These are phyloP conservation scores for Dictyostelium capitatum DNA, from an alignment of 78 protist genomes.

Conservation along the genomic window DNA sequence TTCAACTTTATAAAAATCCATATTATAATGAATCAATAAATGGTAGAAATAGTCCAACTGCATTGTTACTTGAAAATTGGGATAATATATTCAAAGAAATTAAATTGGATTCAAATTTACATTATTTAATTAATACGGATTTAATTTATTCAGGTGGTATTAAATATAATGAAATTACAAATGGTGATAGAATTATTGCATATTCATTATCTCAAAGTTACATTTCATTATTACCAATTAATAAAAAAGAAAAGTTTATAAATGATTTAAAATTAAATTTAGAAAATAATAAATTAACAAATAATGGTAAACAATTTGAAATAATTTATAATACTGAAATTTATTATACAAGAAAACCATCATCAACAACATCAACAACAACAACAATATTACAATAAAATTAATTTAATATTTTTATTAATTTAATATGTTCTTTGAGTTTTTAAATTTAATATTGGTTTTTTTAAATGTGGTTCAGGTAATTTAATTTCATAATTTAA, in stretches of 20 bases:
- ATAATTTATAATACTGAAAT: not conserved
- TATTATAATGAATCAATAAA: not conserved
- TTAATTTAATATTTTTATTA: too few relatives aligned
- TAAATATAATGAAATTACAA: not conserved
- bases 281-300: not conserved
- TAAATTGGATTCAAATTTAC: not conserved
- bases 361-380: not conserved
- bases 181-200: not conserved
- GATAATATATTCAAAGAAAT: not conserved
- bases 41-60: not conserved
- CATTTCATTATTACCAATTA: constrained; percentile 1
- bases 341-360: not conserved
- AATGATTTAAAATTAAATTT: not conserved
- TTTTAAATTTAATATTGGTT: too few relatives aligned
- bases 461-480: too few relatives aligned
- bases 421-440: too few relatives aligned
- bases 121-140: not conserved
- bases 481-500: too few relatives aligned
- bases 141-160: not conserved
- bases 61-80: not conserved
- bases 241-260: not conserved
- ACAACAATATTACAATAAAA: too few relatives aligned
- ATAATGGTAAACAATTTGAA: not conserved
- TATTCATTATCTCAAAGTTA: not conserved
- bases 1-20: not conserved